Conservation (phyloP, 345 rosid genomes). For the Toxicodendron radicans region DNA sequence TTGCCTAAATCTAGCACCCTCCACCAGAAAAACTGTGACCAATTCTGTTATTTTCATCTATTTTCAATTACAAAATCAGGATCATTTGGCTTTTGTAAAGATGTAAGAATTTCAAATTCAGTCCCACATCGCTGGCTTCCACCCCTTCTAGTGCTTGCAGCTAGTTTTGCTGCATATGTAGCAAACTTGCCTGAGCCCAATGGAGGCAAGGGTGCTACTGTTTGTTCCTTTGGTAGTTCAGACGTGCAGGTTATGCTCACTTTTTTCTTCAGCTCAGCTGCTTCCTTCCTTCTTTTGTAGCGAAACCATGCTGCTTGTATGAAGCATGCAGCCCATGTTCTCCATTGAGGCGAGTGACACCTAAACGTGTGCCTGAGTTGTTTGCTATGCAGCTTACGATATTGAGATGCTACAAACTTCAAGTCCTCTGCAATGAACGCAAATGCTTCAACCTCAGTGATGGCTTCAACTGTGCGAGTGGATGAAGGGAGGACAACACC, state of each 20-base stretch:
- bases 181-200: constrained; percentile 15
- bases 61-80: constrained; percentile 42
- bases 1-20: not conserved
- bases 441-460: constrained; percentile 54
- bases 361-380: constrained; percentile 43
- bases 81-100: constrained; percentile 45
- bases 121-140: constrained; percentile 35
- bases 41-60: constrained; percentile 14
- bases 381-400: constrained; percentile 49
- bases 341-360: constrained; percentile 58
- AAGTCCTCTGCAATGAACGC: constrained; percentile 49
- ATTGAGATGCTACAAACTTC: constrained; percentile 54
- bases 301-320: constrained; percentile 55
- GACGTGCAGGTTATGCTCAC: constrained; percentile 18
- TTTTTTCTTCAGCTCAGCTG: constrained; percentile 33
- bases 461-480: constrained; percentile 49
- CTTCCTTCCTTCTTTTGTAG: constrained; percentile 38
- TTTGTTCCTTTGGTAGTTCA: not conserved
- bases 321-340: constrained; percentile 60
- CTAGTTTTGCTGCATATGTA: constrained; percentile 21
- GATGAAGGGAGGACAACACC: constrained; percentile 46
- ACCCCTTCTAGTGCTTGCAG: constrained; percentile 33
- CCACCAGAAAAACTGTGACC: not conserved
- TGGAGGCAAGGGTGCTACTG: not conserved
- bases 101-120: constrained; percentile 21